Conservation (phyloP, 2,329 filamentous ascomycete species). For the Pyrenochaeta sp. region DNA sequence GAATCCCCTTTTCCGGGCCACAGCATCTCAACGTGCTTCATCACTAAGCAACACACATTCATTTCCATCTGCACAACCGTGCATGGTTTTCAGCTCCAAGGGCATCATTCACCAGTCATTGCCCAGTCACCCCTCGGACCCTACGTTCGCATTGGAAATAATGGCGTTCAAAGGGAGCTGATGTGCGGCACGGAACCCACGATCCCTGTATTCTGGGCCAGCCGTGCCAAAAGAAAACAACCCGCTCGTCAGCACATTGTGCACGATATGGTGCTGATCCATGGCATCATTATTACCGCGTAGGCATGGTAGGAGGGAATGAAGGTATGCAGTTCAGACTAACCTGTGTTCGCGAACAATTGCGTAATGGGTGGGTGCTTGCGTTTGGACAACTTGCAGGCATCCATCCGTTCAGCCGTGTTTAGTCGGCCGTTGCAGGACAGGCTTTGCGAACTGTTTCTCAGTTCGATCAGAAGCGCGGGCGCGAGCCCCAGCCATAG, state of each 20-base stretch:
- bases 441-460: too few relatives aligned
- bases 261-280: conserved; percentile 1
- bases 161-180: neutral
- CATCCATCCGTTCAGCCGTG: too few relatives aligned
- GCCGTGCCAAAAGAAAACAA: neutral
- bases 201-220: neutral
- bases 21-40: neutral
- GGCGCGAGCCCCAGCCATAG: too few relatives aligned
- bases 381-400: too few relatives aligned
- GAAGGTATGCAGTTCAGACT: neutral
- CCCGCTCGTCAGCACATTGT: conserved; percentile 1
- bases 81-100: neutral
- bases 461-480: too few relatives aligned
- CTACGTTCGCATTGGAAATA: neutral
- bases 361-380: neutral
- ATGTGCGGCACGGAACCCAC: neutral
- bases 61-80: neutral
- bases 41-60: neutral
- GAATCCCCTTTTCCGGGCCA: neutral
- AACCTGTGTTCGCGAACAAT: neutral
- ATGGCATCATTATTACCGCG: neutral
- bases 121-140: neutral
- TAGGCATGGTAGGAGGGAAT: too few relatives aligned
- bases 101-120: neutral
- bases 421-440: too few relatives aligned